Base-by-base conservation (phyloP, 805 yeast species). In the Saturnispora galanensis region DNA sequence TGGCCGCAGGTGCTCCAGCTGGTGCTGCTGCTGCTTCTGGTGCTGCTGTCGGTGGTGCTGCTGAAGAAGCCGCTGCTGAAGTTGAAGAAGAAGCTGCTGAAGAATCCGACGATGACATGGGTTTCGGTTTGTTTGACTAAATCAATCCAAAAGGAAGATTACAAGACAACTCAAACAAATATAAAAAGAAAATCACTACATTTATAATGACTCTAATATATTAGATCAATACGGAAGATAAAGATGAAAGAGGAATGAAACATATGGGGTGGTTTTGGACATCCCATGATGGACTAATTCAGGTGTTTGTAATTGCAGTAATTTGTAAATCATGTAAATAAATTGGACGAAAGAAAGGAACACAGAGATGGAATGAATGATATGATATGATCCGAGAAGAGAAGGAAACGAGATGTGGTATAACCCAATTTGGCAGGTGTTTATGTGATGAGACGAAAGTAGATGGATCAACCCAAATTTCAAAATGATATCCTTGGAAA, bases 121-220 rank as follows among this genome's bases (percentile, higher is more conserved):
- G 95, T 66, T 80, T 83, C 85, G 90, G 89, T 72, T 80, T 86
- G 70, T 86, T 86, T 79, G 95, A 84, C 74, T 85, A 85, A 68
- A 55, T 56, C 43, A 43, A 46, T 47, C 38, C 37, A 34, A 12
- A 5, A 31, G 32, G 26, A 28, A 29, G 15, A 42, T 37, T 31
- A 28, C 28, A 37, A 42, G 17, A 21, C 21, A 37, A 32, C 18
- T 29, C 30, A 38, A 26, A 26, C 13, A 5, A 38, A 38, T 18
- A 38, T 12, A 13, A 29, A 18, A 38, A 38, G 17, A 21, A 21
- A 21, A 21, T 21, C 26, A 21, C 41, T 38, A 30, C 21, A 38
- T 38, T 26, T 38, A 38, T 38, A 38, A 38, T 38, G 26, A 38
- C 12, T 38, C 18, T 38, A 38, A 38, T 38, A 30, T 29, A 38